Evolutionary conservation across 179 eudicot species (phyloP).

Genomic region (Nepenthes alata): DNA sequence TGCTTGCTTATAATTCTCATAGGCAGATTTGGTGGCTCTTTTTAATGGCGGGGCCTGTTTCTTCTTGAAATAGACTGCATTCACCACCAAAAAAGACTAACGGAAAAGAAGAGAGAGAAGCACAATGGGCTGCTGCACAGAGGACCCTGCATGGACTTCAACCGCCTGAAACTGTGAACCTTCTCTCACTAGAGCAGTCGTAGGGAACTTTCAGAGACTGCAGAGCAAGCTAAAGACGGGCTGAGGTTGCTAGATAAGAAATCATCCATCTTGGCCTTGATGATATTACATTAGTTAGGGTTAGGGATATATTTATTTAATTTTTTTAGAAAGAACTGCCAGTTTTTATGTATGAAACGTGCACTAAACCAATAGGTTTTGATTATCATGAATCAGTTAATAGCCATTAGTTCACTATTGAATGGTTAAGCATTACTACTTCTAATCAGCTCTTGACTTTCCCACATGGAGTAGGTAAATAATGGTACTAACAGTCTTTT

Average conservation of each 20-base stretch:
- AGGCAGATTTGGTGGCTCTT: not conserved
- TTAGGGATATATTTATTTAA: too few relatives aligned
- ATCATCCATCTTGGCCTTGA: too few relatives aligned
- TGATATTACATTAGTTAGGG: not conserved
- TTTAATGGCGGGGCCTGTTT: not conserved
- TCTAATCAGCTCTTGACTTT: too few relatives aligned
- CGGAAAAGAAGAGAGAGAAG: conserved; percentile 38
- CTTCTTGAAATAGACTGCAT: conserved; percentile 19
- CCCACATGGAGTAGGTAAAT: too few relatives aligned
- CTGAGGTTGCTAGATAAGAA: conserved; percentile 34
- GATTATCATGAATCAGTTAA: too few relatives aligned
- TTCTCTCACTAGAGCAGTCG: conserved; percentile 25
- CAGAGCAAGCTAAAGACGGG: conserved; percentile 41
- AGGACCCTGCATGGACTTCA: conserved; percentile 34
- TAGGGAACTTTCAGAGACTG: conserved; percentile 36
- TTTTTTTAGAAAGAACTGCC: too few relatives aligned
- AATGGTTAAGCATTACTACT: too few relatives aligned
- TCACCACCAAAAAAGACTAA: conserved; percentile 35
- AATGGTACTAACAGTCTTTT: too few relatives aligned
- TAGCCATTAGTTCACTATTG: too few relatives aligned
- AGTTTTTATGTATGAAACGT: too few relatives aligned
- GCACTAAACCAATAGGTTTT: too few relatives aligned
- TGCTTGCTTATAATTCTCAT: not conserved
- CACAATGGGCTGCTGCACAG: conserved; percentile 36
- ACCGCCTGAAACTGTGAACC: conserved; percentile 14